A percentile compares a stretch with the other conserved stretches of the same genome.
phyloP scores from a whole-genome alignment of 768 basidiomycete genomes.

The Mycena sanguinolenta region DNA sequence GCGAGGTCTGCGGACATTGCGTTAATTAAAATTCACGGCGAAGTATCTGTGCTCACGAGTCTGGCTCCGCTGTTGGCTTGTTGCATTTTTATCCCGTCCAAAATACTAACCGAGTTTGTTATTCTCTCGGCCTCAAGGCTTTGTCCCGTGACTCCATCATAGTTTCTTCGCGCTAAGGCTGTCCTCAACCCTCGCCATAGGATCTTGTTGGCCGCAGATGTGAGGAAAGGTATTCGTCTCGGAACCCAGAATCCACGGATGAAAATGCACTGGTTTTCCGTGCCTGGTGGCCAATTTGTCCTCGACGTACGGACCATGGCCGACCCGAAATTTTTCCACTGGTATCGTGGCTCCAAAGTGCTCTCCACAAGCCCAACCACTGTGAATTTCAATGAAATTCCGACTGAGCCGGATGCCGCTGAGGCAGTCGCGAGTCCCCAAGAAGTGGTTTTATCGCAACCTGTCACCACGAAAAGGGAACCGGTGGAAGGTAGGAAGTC shows the following conservation, averaged over 20 bases:
- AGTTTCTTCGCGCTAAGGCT: background rate
- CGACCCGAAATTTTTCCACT: constrained; percentile 25
- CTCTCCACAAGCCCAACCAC: constrained; percentile 13
- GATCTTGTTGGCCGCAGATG: background rate
- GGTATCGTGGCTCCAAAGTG: constrained; percentile 15
- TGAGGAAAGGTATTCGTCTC: background rate
- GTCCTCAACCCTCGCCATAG: background rate
- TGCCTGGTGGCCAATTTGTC: background rate
- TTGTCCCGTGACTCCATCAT: too few species aligned
- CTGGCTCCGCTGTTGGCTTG: background rate
- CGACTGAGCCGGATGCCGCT: background rate
- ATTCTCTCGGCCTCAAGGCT: too few species aligned
- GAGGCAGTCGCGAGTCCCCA: constrained; percentile 37
- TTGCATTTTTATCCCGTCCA: background rate
- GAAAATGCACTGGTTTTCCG: constrained; percentile 38
- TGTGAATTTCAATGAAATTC: constrained; percentile 22
- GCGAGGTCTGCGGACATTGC: background rate
- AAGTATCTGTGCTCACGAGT: background rate
- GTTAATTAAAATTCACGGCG: background rate
- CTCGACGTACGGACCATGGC: constrained; percentile 11
- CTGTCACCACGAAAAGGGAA: constrained; percentile 36
- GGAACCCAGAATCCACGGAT: constrained; percentile 21
- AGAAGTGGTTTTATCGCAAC: constrained; percentile 37
- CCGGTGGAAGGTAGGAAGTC: constrained; percentile 1
- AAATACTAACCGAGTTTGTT: too few species aligned